Conservation (phyloP, 2,329 filamentous ascomycete species). For the Thyridium curvatum region DNA sequence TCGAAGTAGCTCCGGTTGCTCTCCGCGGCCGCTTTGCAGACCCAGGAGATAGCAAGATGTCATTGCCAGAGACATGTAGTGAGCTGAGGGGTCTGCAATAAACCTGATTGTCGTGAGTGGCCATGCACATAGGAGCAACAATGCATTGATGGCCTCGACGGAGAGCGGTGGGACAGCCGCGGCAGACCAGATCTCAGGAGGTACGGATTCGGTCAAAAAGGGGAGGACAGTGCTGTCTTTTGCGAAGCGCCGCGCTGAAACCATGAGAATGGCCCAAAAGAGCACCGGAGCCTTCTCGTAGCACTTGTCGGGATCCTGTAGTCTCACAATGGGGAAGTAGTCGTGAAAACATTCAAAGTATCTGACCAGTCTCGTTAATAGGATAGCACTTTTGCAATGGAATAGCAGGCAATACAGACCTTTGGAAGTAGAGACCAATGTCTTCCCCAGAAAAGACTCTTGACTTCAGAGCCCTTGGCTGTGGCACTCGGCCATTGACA, state of each 20-base stretch:
- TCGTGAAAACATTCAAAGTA: slow-evolving; percentile 47
- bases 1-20: slow-evolving; percentile 40
- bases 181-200: slow-evolving; percentile 36
- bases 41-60: slow-evolving; percentile 43
- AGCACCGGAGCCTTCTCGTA: slow-evolving; percentile 41
- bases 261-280: slow-evolving; percentile 49
- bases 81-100: slow-evolving; percentile 41
- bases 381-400: too few species aligned
- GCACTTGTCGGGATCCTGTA: slow-evolving; percentile 42
- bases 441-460: slow-evolving; percentile 44
- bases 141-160: slow-evolving; percentile 42
- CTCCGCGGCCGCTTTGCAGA: slow-evolving; percentile 46
- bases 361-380: slow-evolving; percentile 16
- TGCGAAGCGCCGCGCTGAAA: slow-evolving; percentile 42
- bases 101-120: slow-evolving; percentile 44
- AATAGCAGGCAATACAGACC: slow-evolving; percentile 22
- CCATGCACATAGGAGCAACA: slow-evolving; percentile 46
- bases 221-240: slow-evolving; percentile 32
- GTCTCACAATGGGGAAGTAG: slow-evolving; percentile 44
- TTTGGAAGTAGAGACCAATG: slow-evolving; percentile 50
- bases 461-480: slow-evolving; percentile 38
- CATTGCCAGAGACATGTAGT: slow-evolving; percentile 38
- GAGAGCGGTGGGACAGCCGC: slow-evolving; percentile 35
- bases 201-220: slow-evolving; percentile 40
- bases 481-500: slow-evolving; percentile 18